Evolutionary conservation across 345 rosid genomes (phyloP), one percentile per base, ranked within the genome.

Genomic region (Stellera chamaejasme): DNA sequence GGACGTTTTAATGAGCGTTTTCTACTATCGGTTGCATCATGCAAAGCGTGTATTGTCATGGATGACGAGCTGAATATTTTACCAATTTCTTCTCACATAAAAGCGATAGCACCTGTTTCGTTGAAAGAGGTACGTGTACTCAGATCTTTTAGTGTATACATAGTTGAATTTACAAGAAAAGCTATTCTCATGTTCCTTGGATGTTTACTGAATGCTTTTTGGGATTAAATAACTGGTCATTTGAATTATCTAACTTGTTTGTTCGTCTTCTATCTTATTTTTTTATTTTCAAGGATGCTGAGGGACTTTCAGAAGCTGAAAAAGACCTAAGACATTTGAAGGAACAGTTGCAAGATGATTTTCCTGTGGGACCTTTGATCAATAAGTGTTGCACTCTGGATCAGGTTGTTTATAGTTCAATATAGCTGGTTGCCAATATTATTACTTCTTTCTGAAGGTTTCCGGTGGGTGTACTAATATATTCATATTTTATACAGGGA

Each of bases 21-120:
- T 73, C 68, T 93, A 52, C 70, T 93, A 45, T 93, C 99, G 49
- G 61, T 93, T 47, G 92, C 99, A 46, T 83, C 92, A 1, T 89
- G 97, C 79, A 93, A 83, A 78, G 77, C 99, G 46, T 93, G 97
- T 56, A 79, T 84, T 48, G 82, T 83, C 48, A 83, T 87, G 97
- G 99, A 93, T 76, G 99, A 89, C 68, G 99, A 93, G 82, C 62
- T 93, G 63, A 93, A 93, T 69, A 70, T 93, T 59, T 83, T 93
- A 43, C 97, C 97, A 6, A 82, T 93, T 61, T 93, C 99, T 25
- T 89, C 99, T 43, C 99, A 93, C 67, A 81, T 93, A 60, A 81
- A 78, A 73, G 84, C 88, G 25, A 87, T 89, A 60, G 58, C 70
- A 48, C 77, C 79, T 19, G 82, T 73, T 59, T 84, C 81, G 12